These are phyloP conservation scores for Globisporangium mamillatum DNA, from an alignment of 352 stramenopile genomes.

Conservation along the genomic window DNA sequence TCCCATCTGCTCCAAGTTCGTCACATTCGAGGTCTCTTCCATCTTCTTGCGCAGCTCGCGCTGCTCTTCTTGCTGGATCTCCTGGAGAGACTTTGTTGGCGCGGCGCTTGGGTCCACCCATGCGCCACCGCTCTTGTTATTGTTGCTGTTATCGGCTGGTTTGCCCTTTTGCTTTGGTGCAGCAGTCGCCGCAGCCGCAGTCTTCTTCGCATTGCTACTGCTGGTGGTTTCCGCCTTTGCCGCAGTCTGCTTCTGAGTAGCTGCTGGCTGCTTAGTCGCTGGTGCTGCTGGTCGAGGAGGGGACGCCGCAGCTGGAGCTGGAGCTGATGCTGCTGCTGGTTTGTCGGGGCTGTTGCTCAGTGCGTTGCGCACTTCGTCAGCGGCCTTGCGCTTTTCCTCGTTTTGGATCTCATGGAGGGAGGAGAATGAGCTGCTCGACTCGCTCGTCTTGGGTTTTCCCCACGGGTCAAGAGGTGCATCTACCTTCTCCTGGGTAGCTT, in stretches of 20 bases:
- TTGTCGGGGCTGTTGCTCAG: conserved; percentile 6
- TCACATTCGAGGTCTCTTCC: conserved; percentile 26
- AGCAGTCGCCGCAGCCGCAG: conserved; percentile 8
- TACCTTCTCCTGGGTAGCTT: conserved; percentile 16
- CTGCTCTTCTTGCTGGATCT: conserved; percentile 83
- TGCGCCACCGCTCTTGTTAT: conserved; percentile 26
- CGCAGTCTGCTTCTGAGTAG: conserved; percentile 6
- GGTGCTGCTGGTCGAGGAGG: conserved; percentile 7
- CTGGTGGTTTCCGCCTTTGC: conserved; percentile 16
- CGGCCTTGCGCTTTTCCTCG: conserved; percentile 40
- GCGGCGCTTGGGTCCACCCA: conserved; percentile 33
- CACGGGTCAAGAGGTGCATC: conserved; percentile 27
- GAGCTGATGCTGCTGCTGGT: not conserved
- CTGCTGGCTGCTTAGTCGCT: conserved; percentile 11
- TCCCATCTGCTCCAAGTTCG: conserved; percentile 77
- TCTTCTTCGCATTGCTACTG: conserved; percentile 24
- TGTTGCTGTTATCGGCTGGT: conserved; percentile 3
- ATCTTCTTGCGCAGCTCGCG: conserved; percentile 61
- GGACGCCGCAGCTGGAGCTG: conserved; percentile 6
- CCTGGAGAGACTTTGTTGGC: conserved; percentile 60
- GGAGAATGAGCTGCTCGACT: conserved; percentile 24
- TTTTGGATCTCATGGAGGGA: conserved; percentile 42
- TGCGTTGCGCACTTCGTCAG: conserved; percentile 14
- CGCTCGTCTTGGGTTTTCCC: conserved; percentile 25
- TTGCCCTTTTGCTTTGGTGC: conserved; percentile 33